Conservation (phyloP, 805 yeast species). For the Metschnikowia chrysomelidarum region DNA sequence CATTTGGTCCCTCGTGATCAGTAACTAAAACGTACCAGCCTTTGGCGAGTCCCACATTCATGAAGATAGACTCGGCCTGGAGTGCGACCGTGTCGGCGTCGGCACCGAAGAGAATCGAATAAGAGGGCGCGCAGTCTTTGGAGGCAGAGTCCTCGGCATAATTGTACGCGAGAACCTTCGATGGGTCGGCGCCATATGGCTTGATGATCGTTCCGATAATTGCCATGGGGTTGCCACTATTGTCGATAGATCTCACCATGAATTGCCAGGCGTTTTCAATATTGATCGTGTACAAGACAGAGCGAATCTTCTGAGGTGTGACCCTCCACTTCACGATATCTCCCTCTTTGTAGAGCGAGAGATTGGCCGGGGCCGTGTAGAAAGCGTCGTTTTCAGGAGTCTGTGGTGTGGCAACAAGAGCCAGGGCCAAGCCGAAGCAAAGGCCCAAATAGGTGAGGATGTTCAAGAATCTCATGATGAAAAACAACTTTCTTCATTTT, state of each 20-base stretch:
- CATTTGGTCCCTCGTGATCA: slow-evolving; percentile 35
- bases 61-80: slow-evolving; percentile 17
- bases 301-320: slow-evolving; percentile 10
- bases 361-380: slow-evolving; percentile 10
- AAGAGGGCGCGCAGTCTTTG: slow-evolving; percentile 24
- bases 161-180: slow-evolving; percentile 22
- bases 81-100: slow-evolving; percentile 11
- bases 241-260: slow-evolving; percentile 23
- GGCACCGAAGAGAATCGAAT: slow-evolving; percentile 16
- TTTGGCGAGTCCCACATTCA: slow-evolving; percentile 17
- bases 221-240: slow-evolving; percentile 21
- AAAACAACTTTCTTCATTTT: too few species aligned
- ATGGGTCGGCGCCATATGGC: slow-evolving; percentile 25
- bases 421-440: slow-evolving; percentile 1
- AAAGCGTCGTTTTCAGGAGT: slow-evolving; percentile 12
- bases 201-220: slow-evolving; percentile 23
- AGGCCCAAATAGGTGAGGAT: slow-evolving; percentile 4
- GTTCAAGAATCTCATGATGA: too few species aligned
- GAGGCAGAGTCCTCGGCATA: slow-evolving; percentile 22
- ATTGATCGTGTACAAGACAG: slow-evolving; percentile 12
- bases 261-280: slow-evolving; percentile 23
- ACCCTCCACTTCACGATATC: slow-evolving; percentile 10
- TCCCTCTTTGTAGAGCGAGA: slow-evolving; percentile 9
- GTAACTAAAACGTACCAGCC: slow-evolving; percentile 37
- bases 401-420: slow-evolving; percentile 1